These are phyloP conservation scores for Candida tropicalis DNA, from an alignment of 1,139 yeast genomes.

Conservation along the genomic window DNA sequence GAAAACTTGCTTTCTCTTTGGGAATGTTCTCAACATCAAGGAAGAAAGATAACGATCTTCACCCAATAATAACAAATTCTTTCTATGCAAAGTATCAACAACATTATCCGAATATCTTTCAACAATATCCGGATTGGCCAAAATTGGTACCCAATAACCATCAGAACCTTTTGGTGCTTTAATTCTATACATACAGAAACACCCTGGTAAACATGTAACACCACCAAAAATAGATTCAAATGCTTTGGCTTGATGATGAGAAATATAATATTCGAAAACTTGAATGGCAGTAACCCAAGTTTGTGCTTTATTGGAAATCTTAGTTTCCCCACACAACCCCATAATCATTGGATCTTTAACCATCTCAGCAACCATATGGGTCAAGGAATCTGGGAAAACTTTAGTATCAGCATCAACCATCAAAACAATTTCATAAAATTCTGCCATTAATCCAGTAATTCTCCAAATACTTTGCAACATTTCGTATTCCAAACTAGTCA, in stretches of 20 bases:
- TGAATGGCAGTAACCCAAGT: slow-evolving; percentile 96
- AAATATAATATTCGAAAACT: slow-evolving; percentile 92
- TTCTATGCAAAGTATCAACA: slow-evolving; percentile 83
- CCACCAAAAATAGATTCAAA: slow-evolving; percentile 96
- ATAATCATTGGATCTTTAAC: slow-evolving; percentile 85
- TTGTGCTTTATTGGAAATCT: slow-evolving; percentile 81
- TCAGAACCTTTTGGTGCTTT: slow-evolving; percentile 89
- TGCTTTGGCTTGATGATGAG: slow-evolving; percentile 96
- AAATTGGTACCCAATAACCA: slow-evolving; percentile 95
- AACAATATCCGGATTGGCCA: slow-evolving; percentile 95
- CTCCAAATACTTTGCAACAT: slow-evolving; percentile 79
- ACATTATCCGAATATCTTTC: slow-evolving; percentile 92
- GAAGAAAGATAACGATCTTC: slow-evolving; percentile 92
- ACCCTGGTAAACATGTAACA: slow-evolving; percentile 97
- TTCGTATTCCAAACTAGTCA: slow-evolving; percentile 92
- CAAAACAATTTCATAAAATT: slow-evolving; percentile 77
- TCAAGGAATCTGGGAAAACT: slow-evolving; percentile 85
- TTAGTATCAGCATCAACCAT: slow-evolving; percentile 99
- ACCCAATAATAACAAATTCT: slow-evolving; percentile 85
- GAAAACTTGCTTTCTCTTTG: slow-evolving; percentile 89
- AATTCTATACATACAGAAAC: slow-evolving; percentile 94
- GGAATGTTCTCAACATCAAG: slow-evolving; percentile 89
- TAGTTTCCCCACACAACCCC: slow-evolving; percentile 98
- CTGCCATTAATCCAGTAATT: slow-evolving; percentile 86
- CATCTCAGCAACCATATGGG: slow-evolving; percentile 94